phyloP scores from a whole-genome alignment of 2,329 filamentous ascomycete genomes.

The Aspergillus viridinutans region DNA sequence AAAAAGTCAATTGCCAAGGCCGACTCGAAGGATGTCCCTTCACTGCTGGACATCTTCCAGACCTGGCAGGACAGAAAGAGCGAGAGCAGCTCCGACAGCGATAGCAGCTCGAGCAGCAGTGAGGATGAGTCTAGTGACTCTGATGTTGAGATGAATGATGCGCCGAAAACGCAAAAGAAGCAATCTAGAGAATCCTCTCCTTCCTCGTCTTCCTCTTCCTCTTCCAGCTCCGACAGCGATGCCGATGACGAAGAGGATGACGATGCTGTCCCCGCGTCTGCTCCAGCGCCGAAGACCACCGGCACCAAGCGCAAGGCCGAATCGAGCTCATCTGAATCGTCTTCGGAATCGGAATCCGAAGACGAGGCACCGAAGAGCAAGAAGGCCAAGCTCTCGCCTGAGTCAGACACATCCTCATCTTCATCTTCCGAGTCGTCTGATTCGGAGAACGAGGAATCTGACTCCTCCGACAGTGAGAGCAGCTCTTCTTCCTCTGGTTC shows the following conservation, averaged over 20 bases:
- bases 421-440: constrained; percentile 36
- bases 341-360: constrained; percentile 28
- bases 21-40: constrained; percentile 30
- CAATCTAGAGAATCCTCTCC: constrained; percentile 26
- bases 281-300: constrained; percentile 31
- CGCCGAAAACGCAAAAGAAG: constrained; percentile 30
- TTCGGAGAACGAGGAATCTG: constrained; percentile 25
- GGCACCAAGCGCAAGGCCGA: constrained; percentile 58
- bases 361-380: constrained; percentile 49
- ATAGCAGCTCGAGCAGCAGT: constrained; percentile 29
- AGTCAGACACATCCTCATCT: constrained; percentile 30
- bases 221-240: constrained; percentile 45
- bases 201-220: constrained; percentile 23
- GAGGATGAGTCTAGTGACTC: constrained; percentile 36
- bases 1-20: constrained; percentile 22
- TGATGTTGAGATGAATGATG: constrained; percentile 42
- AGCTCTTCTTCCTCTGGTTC: constrained; percentile 30
- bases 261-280: constrained; percentile 42
- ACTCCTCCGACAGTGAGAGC: neutral
- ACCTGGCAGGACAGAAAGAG: constrained; percentile 19
- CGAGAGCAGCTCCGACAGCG: constrained; percentile 14
- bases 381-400: constrained; percentile 46
- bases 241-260: constrained; percentile 51
- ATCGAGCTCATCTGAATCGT: constrained; percentile 32
- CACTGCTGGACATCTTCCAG: constrained; percentile 40